phyloP scores from a whole-genome alignment of 441 rosid genomes.

The Croton setiger region DNA sequence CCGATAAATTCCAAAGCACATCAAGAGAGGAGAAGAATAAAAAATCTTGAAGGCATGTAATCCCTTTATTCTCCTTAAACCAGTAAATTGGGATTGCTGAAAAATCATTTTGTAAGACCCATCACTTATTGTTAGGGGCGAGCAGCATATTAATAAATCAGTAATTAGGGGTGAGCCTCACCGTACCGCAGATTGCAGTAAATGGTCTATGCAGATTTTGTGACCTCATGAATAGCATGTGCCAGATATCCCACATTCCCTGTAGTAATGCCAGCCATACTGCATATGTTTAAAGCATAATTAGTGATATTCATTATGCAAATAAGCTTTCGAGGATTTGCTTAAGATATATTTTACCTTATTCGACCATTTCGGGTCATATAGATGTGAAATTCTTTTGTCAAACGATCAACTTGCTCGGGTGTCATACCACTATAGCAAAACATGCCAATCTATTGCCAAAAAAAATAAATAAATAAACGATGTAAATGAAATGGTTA shows the following conservation, averaged over 20 bases:
- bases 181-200: background rate
- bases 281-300: conserved; percentile 34
- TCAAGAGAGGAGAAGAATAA: background rate
- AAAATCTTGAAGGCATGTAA: too few species aligned
- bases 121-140: background rate
- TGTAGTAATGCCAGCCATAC: conserved; percentile 94
- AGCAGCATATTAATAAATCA: too few species aligned
- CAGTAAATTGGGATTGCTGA: background rate
- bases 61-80: conserved; percentile 9
- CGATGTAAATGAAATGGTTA: background rate
- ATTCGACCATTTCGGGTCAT: conserved; percentile 95
- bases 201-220: conserved; percentile 46
- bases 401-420: conserved; percentile 81
- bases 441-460: conserved; percentile 91
- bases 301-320: conserved; percentile 14
- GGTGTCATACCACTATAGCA: conserved; percentile 95
- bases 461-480: background rate
- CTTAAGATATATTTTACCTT: conserved; percentile 42
- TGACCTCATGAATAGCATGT: conserved; percentile 77
- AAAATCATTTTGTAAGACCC: background rate
- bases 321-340: background rate
- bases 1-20: background rate
- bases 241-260: conserved; percentile 85
- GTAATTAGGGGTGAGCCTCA: background rate
- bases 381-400: conserved; percentile 76